Base-by-base conservation (phyloP, 2,329 filamentous ascomycete genomes). In the Alternaria consortialis region DNA sequence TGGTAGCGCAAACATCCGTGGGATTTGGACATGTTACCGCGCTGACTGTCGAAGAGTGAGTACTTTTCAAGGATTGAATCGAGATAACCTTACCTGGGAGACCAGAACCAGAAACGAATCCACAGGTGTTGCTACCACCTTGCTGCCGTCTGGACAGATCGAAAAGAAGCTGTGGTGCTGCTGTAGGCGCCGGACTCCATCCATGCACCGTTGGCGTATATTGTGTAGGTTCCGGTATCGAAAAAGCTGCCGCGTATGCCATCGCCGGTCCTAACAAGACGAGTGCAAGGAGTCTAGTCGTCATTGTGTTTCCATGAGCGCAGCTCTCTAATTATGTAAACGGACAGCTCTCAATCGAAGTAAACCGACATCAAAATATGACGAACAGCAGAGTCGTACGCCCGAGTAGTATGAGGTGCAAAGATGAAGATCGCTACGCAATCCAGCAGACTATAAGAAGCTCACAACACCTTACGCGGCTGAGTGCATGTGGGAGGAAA, bases 111-210 rank as follows among this genome's bases (percentile, higher is more conserved):
- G 69, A 72, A 1, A 75, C 58, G 47, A 68, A 78, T 32, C 74
- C 76, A 56, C 75, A 79, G 7, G 72, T 77, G 12, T 72, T 73
- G 4, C 55, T 17, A 32, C 61, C 60, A 29, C 59, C 48, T 25
- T 65, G 47, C 27, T 69, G 64, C 4, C 75, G 74, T 31, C 53
- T 72, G 53, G 74, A 74, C 8, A 78, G 65, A 37, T 69, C 68
- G 23, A 75, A 60, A 15, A 56, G 63, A 4, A 71, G 31, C 13
- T 65, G 63, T 29, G 74, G 73, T 57, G 67, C 71, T 56, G 60
- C 40, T 11, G 75, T 76, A 1, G 75, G 76, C 17, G 71, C 73
- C 15, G 75, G 75, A 66, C 66, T 75, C 75, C 73, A 77, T 11
- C 51, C 63, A 51, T 76, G 71, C 39, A 53, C 53, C 40, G 55